phyloP scores from a whole-genome alignment of 2,329 filamentous ascomycete genomes.

The Drechslerella coelobrocha region DNA sequence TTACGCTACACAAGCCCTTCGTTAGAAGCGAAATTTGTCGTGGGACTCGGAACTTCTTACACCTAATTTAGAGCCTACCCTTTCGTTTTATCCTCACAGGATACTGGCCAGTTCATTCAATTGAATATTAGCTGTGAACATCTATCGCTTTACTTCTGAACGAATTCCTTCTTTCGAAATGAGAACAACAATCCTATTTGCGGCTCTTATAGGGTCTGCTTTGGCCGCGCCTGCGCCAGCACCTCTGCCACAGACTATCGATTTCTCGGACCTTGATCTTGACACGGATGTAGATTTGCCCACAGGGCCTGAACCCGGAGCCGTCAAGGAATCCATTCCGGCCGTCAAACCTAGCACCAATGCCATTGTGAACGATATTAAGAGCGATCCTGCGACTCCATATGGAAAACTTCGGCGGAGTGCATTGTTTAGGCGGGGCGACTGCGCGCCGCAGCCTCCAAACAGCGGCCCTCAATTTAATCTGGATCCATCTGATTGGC shows the following conservation, averaged over 20 bases:
- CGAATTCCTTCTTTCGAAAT: conserved; percentile 10
- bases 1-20: not conserved
- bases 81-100: not conserved
- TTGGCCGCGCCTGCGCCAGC: conserved; percentile 27
- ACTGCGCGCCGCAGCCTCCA: conserved; percentile 24
- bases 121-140: conserved; percentile 13
- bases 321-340: conserved; percentile 34
- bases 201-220: conserved; percentile 21
- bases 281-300: conserved; percentile 13
- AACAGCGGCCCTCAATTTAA: conserved; percentile 36
- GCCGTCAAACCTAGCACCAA: conserved; percentile 12
- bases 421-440: conserved; percentile 25
- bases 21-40: not conserved
- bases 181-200: conserved; percentile 30
- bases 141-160: not conserved
- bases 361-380: conserved; percentile 26
- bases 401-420: conserved; percentile 18
- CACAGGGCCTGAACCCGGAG: conserved; percentile 28
- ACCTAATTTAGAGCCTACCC: not conserved
- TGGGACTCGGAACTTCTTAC: not conserved
- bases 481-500: conserved; percentile 19
- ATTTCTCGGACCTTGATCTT: conserved; percentile 15
- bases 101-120: conserved; percentile 15
- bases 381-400: conserved; percentile 28
- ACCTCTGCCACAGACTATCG: conserved; percentile 23